Evolutionary conservation across 2,329 filamentous ascomycete species (phyloP).

Genomic region (Ceratocystis lukuohia): DNA sequence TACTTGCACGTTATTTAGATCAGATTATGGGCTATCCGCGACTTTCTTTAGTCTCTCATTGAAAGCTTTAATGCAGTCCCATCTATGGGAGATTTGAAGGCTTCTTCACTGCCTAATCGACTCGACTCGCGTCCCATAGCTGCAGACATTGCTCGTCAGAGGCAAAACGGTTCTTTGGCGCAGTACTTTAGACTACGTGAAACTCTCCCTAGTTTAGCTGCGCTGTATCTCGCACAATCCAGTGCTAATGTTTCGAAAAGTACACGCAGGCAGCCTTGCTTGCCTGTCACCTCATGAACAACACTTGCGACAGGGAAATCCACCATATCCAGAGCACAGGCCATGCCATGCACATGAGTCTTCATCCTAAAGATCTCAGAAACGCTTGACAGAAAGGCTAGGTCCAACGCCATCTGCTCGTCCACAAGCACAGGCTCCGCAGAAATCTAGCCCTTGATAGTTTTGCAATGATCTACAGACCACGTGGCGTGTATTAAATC

Average conservation of each 20-base stretch:
- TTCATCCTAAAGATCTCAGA: conserved; percentile 66
- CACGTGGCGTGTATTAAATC: conserved; percentile 31
- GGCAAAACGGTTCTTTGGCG: conserved; percentile 45
- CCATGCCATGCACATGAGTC: conserved; percentile 62
- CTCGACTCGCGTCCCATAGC: conserved; percentile 51
- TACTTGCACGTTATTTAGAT: conserved; percentile 63
- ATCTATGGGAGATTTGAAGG: conserved; percentile 30
- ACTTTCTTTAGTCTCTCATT: conserved; percentile 51
- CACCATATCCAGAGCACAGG: conserved; percentile 69
- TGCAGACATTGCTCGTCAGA: conserved; percentile 66
- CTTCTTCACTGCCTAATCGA: conserved; percentile 47
- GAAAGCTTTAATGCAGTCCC: conserved; percentile 26
- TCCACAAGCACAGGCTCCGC: conserved; percentile 49
- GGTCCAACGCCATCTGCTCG: conserved; percentile 59
- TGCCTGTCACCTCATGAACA: conserved; percentile 49
- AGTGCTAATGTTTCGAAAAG: conserved; percentile 69
- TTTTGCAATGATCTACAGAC: conserved; percentile 75
- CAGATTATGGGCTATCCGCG: conserved; percentile 54
- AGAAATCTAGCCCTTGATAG: conserved; percentile 56
- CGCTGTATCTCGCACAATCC: conserved; percentile 34
- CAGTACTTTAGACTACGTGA: conserved; percentile 44
- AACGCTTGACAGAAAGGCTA: conserved; percentile 61
- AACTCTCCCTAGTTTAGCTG: conserved; percentile 39
- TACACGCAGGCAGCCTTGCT: conserved; percentile 61
- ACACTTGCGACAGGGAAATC: conserved; percentile 66